A percentile compares a stretch with the other conserved stretches of the same genome.
These are phyloP conservation scores for Venturia oleaginea DNA, from an alignment of 2,329 filamentous ascomycete species.

Conservation along the genomic window DNA sequence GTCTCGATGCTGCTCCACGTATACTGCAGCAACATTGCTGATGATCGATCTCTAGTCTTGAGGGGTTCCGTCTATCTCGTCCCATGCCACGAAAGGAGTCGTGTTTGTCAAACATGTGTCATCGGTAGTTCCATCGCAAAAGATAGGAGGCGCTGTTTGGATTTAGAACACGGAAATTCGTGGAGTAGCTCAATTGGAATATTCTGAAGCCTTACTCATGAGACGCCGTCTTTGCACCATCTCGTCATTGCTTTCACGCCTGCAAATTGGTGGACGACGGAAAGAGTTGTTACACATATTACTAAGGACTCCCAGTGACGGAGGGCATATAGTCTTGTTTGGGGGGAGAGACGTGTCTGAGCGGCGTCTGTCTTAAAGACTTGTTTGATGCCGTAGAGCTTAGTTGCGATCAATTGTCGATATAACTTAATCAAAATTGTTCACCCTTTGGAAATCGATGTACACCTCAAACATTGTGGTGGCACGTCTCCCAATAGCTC, in stretches of 20 bases:
- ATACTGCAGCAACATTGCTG: neutral
- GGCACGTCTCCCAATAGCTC: no score
- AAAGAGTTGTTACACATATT: neutral
- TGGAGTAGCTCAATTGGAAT: neutral
- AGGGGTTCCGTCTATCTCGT: neutral
- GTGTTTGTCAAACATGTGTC: neutral
- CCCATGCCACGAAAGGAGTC: neutral
- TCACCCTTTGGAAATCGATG: neutral
- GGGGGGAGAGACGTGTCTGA: neutral
- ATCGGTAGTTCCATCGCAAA: neutral
- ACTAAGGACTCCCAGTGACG: neutral
- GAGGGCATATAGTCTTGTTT: neutral
- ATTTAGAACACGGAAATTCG: neutral
- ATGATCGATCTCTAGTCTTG: neutral
- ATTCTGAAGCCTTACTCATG: neutral
- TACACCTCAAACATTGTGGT: neutral
- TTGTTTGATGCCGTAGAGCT: neutral
- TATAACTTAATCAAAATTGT: neutral
- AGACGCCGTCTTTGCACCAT: neutral
- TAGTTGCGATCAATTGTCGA: neutral
- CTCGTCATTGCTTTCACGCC: neutral
- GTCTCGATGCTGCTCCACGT: neutral
- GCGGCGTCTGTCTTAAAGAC: neutral
- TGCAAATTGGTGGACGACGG: neutral
- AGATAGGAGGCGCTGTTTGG: neutral